phyloP scores from a whole-genome alignment of 805 yeast genomes.

The Lachancea meyersii region DNA sequence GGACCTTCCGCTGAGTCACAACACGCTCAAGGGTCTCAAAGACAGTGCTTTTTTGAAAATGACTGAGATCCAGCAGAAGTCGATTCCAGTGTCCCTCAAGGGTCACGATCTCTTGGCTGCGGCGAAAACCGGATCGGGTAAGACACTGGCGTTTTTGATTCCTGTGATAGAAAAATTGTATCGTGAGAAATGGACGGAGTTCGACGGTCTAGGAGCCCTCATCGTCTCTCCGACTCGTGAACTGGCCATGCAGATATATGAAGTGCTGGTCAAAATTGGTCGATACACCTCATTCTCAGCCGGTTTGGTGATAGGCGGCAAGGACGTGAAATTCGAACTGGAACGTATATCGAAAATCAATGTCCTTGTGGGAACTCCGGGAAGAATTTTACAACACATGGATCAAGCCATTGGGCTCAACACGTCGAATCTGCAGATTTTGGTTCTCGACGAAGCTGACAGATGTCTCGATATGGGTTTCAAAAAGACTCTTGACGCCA shows the following conservation, averaged over 20 bases:
- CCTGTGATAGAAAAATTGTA: conserved; percentile 71
- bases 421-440: conserved; percentile 63
- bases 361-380: conserved; percentile 87
- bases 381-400: conserved; percentile 82
- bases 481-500: conserved; percentile 73
- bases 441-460: conserved; percentile 89
- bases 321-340: conserved; percentile 73
- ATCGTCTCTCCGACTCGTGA: conserved; percentile 91
- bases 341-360: conserved; percentile 76
- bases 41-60: conserved; percentile 71
- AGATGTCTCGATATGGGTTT: conserved; percentile 92
- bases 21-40: conserved; percentile 64
- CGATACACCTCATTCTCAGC: conserved; percentile 71
- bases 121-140: conserved; percentile 82
- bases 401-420: conserved; percentile 83
- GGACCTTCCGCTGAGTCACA: conserved; percentile 68
- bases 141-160: conserved; percentile 77
- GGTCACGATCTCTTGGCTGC: conserved; percentile 81
- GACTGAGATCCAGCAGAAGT: conserved; percentile 79
- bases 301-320: conserved; percentile 90
- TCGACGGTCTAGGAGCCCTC: conserved; percentile 84
- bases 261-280: conserved; percentile 79
- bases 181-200: conserved; percentile 68
- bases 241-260: conserved; percentile 83
- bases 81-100: conserved; percentile 70